Evolutionary conservation across 495 filamentous ascomycete species (phyloP).

Genomic region (Sabuloglossum arenarium): DNA sequence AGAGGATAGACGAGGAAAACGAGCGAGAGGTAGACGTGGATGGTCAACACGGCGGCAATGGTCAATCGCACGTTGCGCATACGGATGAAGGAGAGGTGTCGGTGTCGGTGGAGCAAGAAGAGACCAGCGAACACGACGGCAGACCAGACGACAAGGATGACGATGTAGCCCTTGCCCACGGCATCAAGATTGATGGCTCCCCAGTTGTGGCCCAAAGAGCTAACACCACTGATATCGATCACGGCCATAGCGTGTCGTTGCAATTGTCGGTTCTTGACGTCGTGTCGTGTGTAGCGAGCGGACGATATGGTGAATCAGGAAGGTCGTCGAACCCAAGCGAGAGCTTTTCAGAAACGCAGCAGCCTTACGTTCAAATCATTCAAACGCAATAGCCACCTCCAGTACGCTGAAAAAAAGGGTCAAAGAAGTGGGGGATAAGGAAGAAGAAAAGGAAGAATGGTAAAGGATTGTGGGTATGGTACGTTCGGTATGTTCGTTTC

Average conservation of each 20-base stretch:
- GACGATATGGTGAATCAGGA: too few species aligned
- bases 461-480: too few species aligned
- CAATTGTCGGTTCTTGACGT: neutral
- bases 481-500: too few species aligned
- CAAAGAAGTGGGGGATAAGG: too few species aligned
- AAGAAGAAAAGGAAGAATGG: too few species aligned
- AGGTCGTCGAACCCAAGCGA: too few species aligned
- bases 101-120: slow-evolving; percentile 30
- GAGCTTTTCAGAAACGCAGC: too few species aligned
- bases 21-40: slow-evolving; percentile 42
- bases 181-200: slow-evolving; percentile 14
- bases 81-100: slow-evolving; percentile 34
- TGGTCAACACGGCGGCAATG: slow-evolving; percentile 32
- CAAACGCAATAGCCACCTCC: too few species aligned
- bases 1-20: slow-evolving; percentile 38
- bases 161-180: slow-evolving; percentile 24
- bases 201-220: neutral
- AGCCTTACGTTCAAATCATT: too few species aligned
- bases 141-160: slow-evolving; percentile 32
- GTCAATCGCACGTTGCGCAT: slow-evolving; percentile 40
- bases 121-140: slow-evolving; percentile 28
- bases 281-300: too few species aligned
- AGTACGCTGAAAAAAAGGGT: too few species aligned
- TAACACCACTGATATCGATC: neutral
- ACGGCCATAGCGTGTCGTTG: neutral